Percentiles rank a stretch among this genome's conserved stretches.
phyloP scores from a whole-genome alignment of 257 asterid species.

The Voacanga thouarsii region DNA sequence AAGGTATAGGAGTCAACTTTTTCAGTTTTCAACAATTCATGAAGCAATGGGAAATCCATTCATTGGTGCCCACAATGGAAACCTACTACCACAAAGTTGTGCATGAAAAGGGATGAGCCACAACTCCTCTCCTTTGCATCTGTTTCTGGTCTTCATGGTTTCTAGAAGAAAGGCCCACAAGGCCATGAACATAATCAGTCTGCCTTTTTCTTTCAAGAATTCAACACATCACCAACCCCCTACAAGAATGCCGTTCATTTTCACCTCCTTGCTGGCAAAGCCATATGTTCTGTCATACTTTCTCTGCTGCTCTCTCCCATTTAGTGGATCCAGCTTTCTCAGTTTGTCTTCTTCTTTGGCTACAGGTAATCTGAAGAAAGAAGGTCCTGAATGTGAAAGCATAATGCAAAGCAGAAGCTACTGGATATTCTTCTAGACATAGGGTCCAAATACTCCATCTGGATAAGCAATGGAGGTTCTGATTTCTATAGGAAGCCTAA shows the following conservation, averaged over 20 bases:
- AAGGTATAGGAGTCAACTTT: background rate
- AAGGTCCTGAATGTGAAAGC: background rate
- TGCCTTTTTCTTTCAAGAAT: slow-evolving; percentile 8
- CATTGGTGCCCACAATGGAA: slow-evolving; percentile 1
- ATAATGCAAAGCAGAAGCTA: background rate
- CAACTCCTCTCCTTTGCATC: background rate
- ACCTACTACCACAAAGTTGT: background rate
- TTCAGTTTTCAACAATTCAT: slow-evolving; percentile 4
- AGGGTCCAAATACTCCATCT: slow-evolving; percentile 2
- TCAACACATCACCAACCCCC: background rate
- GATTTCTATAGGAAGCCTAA: background rate
- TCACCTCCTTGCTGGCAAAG: slow-evolving; percentile 13
- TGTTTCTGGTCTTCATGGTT: background rate
- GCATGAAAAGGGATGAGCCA: background rate
- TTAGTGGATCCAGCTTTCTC: background rate
- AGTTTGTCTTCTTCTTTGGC: slow-evolving; percentile 1
- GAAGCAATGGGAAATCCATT: background rate
- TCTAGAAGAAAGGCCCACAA: slow-evolving; percentile 23
- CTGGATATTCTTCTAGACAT: background rate
- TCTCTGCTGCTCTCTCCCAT: background rate
- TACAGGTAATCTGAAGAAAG: slow-evolving; percentile 7
- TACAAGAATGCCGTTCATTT: background rate
- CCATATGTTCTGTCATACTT: background rate
- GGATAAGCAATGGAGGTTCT: background rate
- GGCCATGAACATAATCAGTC: background rate